These are phyloP conservation scores for Pleurostoma richardsiae DNA, from an alignment of 2,329 filamentous ascomycete genomes.

Conservation along the genomic window DNA sequence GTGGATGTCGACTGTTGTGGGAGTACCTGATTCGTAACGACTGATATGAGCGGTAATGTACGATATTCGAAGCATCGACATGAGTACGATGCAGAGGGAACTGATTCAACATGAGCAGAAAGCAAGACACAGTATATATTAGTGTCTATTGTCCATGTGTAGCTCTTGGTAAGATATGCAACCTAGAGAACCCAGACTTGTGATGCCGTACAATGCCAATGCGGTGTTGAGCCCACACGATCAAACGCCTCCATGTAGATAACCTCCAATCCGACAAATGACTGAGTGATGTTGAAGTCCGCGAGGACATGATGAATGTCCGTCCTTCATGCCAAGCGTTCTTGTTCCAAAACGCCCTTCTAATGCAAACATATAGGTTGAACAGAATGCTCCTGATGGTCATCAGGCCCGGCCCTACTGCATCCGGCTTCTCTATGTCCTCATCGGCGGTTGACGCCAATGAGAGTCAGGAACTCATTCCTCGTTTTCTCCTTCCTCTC, in stretches of 20 bases:
- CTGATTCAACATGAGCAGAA: not conserved
- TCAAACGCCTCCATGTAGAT: conserved; percentile 2
- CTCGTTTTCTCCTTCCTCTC: conserved; percentile 86
- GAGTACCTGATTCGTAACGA: not conserved
- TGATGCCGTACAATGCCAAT: not conserved
- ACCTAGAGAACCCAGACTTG: no score
- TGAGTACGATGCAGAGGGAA: no score
- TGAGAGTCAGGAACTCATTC: conserved; percentile 87
- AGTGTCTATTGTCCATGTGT: not conserved
- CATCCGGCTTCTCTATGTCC: not conserved
- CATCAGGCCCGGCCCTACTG: not conserved
- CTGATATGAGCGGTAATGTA: not conserved
- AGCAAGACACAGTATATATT: not conserved
- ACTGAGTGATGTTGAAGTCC: conserved; percentile 5
- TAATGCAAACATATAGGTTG: not conserved
- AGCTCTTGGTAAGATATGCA: not conserved
- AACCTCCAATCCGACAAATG: not conserved
- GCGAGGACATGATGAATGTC: conserved; percentile 9
- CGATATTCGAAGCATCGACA: no score
- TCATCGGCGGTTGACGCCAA: conserved; percentile 47
- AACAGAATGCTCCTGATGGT: not conserved
- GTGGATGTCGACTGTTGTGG: not conserved
- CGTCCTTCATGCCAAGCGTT: conserved; percentile 4
- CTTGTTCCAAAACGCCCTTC: conserved; percentile 1
- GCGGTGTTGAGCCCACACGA: conserved; percentile 16